Evolutionary conservation across 352 stramenopile species (phyloP).

Genomic region (Globisporangium nagaii): DNA sequence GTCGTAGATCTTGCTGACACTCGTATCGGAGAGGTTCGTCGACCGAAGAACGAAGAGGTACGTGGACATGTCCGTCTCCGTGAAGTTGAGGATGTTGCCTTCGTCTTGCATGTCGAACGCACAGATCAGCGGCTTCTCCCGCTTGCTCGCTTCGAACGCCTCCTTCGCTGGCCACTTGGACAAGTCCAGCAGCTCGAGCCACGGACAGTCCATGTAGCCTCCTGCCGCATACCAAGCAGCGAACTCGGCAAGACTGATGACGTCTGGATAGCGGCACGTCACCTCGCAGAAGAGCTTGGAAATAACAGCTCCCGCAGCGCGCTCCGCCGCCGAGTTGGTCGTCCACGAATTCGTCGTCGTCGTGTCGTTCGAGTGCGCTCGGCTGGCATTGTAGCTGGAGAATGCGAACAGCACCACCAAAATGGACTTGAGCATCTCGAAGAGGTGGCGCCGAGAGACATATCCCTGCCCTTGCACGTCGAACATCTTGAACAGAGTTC

Average conservation of each 20-base stretch:
- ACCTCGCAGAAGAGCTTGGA: constrained; percentile 86
- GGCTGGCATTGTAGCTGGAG: constrained; percentile 67
- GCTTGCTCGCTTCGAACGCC: constrained; percentile 83
- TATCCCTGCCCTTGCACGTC: constrained; percentile 53
- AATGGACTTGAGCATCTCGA: constrained; percentile 79
- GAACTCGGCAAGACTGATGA: constrained; percentile 93
- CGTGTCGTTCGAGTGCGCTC: constrained; percentile 57
- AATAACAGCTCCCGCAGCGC: constrained; percentile 85
- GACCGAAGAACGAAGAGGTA: constrained; percentile 82
- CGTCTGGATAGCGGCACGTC: constrained; percentile 52
- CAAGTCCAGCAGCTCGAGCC: constrained; percentile 95
- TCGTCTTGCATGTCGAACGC: constrained; percentile 85
- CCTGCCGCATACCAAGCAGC: constrained; percentile 94
- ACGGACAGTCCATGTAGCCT: constrained; percentile 93
- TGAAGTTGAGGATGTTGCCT: constrained; percentile 80
- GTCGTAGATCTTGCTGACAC: constrained; percentile 79
- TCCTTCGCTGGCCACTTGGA: constrained; percentile 92
- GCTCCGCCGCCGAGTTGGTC: constrained; percentile 79
- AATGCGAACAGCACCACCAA: constrained; percentile 82
- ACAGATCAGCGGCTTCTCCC: constrained; percentile 79
- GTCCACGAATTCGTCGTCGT: constrained; percentile 50
- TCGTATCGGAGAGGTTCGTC: constrained; percentile 67
- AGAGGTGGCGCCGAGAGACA: constrained; percentile 68
- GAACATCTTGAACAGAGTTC: constrained; percentile 82
- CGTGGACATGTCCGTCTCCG: constrained; percentile 78